These are phyloP conservation scores for Aphanomyces invadans DNA, from an alignment of 352 stramenopile species.

Conservation along the genomic window DNA sequence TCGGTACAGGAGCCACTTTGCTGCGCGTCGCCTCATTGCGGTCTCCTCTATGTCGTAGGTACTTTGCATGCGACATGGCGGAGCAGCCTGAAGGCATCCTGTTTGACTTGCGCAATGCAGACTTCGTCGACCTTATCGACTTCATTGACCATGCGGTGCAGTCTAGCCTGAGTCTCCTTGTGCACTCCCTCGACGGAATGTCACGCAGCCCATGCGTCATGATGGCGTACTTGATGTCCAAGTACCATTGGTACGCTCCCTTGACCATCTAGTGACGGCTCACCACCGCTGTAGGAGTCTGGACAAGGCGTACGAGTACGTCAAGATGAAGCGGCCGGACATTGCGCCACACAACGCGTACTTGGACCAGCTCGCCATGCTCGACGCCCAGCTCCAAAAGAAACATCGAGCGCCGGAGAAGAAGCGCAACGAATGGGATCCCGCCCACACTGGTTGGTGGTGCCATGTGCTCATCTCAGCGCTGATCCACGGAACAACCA, in stretches of 20 bases:
- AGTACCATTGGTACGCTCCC: constrained; percentile 75
- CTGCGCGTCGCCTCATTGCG: too few species aligned
- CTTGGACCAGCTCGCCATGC: constrained; percentile 55
- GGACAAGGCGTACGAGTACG: constrained; percentile 88
- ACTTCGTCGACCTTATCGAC: constrained; percentile 72
- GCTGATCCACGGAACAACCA: too few species aligned
- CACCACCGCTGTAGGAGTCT: constrained; percentile 32
- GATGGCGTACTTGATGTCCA: constrained; percentile 88
- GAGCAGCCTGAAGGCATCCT: constrained; percentile 58
- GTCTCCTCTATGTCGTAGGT: too few species aligned
- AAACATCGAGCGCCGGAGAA: constrained; percentile 45
- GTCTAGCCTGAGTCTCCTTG: constrained; percentile 76
- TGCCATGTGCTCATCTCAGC: too few species aligned
- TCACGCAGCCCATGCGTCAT: constrained; percentile 78
- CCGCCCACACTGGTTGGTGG: constrained; percentile 17
- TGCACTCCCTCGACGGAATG: constrained; percentile 79
- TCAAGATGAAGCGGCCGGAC: constrained; percentile 80
- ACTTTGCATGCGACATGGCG: constrained; percentile 51
- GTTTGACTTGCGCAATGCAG: constrained; percentile 77
- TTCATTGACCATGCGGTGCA: constrained; percentile 77
- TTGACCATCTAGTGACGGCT: neutral
- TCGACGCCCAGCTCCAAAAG: constrained; percentile 58
- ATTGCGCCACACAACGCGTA: constrained; percentile 77
- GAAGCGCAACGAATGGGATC: constrained; percentile 66
- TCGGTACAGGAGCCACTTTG: too few species aligned